Conservation (phyloP, 169 alveolate genomes). For the Eimeria tenella region DNA sequence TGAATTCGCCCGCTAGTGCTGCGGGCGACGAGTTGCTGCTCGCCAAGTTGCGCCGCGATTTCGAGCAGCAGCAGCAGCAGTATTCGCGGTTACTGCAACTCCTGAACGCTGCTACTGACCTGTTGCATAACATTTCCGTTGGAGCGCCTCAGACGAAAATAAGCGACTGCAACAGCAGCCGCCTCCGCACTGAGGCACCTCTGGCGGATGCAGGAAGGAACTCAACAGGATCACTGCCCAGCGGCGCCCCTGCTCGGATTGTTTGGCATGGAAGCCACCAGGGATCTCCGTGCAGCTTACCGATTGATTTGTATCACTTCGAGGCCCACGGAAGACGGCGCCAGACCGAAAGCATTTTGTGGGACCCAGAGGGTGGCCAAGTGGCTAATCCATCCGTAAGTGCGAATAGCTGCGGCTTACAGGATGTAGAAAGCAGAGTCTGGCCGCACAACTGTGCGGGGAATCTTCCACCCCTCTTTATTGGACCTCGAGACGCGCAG, state of each 20-base stretch:
- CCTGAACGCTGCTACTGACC: not conserved
- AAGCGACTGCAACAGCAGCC: not conserved
- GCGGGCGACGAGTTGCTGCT: conserved; percentile 42
- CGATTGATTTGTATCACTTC: conserved; percentile 14
- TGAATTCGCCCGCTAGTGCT: conserved; percentile 24
- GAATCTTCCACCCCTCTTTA: conserved; percentile 34
- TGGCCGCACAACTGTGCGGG: conserved; percentile 31
- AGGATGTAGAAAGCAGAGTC: not conserved
- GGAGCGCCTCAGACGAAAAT: not conserved
- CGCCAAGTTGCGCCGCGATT: conserved; percentile 45
- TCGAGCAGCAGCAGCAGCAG: conserved; percentile 58
- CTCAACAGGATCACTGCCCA: not conserved
- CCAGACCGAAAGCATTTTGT: not conserved
- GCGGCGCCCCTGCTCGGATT: conserved; percentile 54
- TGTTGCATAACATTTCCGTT: not conserved
- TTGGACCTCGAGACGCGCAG: conserved; percentile 23
- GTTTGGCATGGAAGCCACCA: conserved; percentile 47
- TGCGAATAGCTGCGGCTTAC: not conserved
- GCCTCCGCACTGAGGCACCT: not conserved
- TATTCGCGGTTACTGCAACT: conserved; percentile 37
- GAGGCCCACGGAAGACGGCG: conserved; percentile 7
- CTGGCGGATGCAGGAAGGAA: not conserved
- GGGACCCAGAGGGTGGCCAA: not conserved
- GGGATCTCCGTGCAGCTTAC: conserved; percentile 43
- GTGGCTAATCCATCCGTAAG: not conserved